Base-by-base conservation (phyloP, 2,329 filamentous ascomycete species). In the Beauveria brongniartii region DNA sequence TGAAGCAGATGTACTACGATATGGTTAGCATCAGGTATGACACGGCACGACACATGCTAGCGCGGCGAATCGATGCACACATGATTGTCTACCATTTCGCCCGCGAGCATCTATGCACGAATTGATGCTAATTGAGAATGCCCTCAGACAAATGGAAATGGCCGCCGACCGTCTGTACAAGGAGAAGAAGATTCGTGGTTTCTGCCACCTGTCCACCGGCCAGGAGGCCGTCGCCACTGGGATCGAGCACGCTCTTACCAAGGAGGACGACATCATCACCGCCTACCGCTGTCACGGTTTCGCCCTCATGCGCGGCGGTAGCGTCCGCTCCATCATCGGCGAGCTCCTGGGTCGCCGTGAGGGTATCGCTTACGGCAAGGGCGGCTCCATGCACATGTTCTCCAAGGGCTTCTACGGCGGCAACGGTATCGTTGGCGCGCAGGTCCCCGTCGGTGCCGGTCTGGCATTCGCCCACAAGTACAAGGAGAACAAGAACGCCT, bases 321-420 rank as follows among this genome's bases (percentile, higher is more conserved):
- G 86, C 67, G 88, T 97, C 71, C 89, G 92, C 73, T 91, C 90
- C 70, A 95, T 97, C 78, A 95, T 97, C 69, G 93, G 93, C 70
- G 93, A 97, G 81, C 85, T 97, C 68, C 86, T 99, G 61, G 94
- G 94, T 71, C 90, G 94, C 71, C 88, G 93, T 75, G 91, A 95
- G 77, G 94, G 94, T 80, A 97, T 99, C 72, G 90, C 94, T 65
- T 96, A 96, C 81, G 94, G 94, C 76, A 99, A 99, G 86, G 94
- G 94, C 77, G 94, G 94, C 67, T 97, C 92, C 66, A 99, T 99
- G 94, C 94, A 99, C 84, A 99, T 99, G 94, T 99, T 99, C 81
- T 82, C 92, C 70, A 92, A 92, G 78, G 90, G 91, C 67, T 99
- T 99, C 84, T 99, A 95, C 77, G 94, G 94, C 72, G 94, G 94